These are phyloP conservation scores for Magnusiomyces ingens DNA, from an alignment of 1,139 yeast species.

Conservation along the genomic window DNA sequence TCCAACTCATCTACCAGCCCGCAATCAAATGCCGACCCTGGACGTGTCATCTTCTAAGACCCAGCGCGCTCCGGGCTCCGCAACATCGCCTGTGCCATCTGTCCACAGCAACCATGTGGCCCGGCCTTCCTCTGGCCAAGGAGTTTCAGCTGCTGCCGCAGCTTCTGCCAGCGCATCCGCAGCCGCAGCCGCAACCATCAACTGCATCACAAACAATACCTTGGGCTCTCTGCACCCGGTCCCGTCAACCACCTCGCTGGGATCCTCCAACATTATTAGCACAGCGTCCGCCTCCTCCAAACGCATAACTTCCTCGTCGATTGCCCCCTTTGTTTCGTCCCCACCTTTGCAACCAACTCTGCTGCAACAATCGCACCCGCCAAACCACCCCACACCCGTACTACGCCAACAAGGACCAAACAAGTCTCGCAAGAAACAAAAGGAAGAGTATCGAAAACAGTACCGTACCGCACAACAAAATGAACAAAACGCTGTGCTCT, in stretches of 20 bases:
- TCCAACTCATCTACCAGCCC: too few relatives aligned
- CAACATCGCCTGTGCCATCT: too few relatives aligned
- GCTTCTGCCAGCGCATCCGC: too few relatives aligned
- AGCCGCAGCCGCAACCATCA: too few relatives aligned
- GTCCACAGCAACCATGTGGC: too few relatives aligned
- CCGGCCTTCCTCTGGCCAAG: too few relatives aligned
- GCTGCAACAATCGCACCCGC: background rate
- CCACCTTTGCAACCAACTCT: background rate
- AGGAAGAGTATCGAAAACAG: conserved; percentile 8
- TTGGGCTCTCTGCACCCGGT: background rate
- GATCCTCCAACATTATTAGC: background rate
- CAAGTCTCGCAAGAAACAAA: conserved; percentile 9
- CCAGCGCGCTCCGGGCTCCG: too few relatives aligned
- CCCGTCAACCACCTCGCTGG: background rate
- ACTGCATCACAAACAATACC: too few relatives aligned
- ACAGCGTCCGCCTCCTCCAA: background rate
- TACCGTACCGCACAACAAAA: conserved; percentile 6
- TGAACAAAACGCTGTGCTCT: conserved; percentile 8
- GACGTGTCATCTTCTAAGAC: too few relatives aligned
- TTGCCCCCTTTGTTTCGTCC: background rate
- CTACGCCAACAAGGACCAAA: conserved; percentile 11
- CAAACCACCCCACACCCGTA: background rate
- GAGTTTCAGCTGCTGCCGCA: too few relatives aligned
- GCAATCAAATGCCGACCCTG: too few relatives aligned
- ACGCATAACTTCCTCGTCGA: background rate